phyloP scores from a whole-genome alignment of 495 filamentous ascomycete species.

The Aspergillus affinis region DNA sequence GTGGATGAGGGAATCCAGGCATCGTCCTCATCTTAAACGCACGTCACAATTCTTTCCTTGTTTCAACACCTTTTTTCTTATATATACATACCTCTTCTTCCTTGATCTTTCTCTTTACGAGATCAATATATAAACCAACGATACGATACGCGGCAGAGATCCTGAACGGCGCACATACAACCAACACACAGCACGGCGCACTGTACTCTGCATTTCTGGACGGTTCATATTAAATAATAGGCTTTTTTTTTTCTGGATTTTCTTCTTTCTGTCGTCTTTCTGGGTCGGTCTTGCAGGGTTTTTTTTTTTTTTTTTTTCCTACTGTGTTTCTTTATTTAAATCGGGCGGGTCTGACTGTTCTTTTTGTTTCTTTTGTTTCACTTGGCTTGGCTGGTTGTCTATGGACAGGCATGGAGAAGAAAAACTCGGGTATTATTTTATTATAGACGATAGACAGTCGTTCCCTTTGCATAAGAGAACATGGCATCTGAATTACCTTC shows the following conservation, averaged over 20 bases:
- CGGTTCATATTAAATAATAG: neutral
- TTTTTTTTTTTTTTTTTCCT: neutral
- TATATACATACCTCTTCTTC: neutral
- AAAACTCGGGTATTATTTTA: neutral
- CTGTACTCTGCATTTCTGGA: neutral
- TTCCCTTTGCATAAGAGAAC: neutral
- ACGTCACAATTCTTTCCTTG: neutral
- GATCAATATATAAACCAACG: neutral
- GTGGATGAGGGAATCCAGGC: conserved; percentile 39
- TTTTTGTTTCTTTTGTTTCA: neutral
- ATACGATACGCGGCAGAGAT: neutral
- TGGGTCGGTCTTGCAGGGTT: neutral
- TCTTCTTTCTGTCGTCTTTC: neutral
- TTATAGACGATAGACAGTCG: neutral
- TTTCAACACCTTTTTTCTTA: too few species aligned
- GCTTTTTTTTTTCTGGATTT: neutral
- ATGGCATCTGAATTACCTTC: too few species aligned
- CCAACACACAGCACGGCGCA: neutral
- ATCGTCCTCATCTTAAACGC: neutral
- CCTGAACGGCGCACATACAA: neutral
- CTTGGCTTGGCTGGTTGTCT: too few species aligned
- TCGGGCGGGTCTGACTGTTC: neutral
- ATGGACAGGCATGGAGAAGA: too few species aligned
- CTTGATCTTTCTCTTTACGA: neutral
- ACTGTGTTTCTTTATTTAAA: neutral